These are phyloP conservation scores for Margaritispora aquatica DNA, from an alignment of 495 filamentous ascomycete species.

Conservation along the genomic window DNA sequence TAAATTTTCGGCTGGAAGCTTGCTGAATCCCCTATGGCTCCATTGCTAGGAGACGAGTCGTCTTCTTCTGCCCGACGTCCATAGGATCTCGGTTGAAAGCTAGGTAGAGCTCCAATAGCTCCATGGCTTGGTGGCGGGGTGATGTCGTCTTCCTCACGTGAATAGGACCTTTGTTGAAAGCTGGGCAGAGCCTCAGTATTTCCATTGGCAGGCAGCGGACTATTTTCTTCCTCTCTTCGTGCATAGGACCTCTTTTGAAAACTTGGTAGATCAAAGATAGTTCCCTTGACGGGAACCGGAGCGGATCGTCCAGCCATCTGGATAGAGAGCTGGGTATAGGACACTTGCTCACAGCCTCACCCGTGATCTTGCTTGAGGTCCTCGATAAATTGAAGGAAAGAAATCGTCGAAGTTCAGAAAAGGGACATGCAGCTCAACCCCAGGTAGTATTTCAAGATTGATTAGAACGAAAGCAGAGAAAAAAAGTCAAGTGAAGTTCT, in stretches of 20 bases:
- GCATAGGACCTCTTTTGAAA: too few species aligned
- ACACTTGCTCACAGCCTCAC: background rate
- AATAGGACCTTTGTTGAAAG: too few species aligned
- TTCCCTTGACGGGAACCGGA: background rate
- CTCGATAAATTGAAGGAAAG: too few species aligned
- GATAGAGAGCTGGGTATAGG: background rate
- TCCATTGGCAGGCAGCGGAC: conserved; percentile 1
- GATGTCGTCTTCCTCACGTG: too few species aligned
- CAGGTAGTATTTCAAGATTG: background rate
- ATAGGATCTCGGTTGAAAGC: conserved; percentile 5
- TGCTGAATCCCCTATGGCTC: too few species aligned
- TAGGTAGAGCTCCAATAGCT: too few species aligned
- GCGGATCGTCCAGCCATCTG: conserved; percentile 2
- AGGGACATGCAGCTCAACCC: background rate
- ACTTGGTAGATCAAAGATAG: conserved; percentile 3
- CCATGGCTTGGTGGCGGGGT: too few species aligned
- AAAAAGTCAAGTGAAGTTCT: background rate
- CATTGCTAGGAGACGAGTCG: too few species aligned
- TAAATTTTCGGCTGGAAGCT: too few species aligned
- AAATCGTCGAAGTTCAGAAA: too few species aligned
- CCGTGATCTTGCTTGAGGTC: too few species aligned
- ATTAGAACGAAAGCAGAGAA: background rate
- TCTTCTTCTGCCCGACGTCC: conserved; percentile 4
- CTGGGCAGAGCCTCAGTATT: conserved; percentile 4
- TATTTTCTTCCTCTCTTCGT: too few species aligned